Base-by-base conservation (phyloP, 331 rosid genomes). In the Telfairia occidentalis region DNA sequence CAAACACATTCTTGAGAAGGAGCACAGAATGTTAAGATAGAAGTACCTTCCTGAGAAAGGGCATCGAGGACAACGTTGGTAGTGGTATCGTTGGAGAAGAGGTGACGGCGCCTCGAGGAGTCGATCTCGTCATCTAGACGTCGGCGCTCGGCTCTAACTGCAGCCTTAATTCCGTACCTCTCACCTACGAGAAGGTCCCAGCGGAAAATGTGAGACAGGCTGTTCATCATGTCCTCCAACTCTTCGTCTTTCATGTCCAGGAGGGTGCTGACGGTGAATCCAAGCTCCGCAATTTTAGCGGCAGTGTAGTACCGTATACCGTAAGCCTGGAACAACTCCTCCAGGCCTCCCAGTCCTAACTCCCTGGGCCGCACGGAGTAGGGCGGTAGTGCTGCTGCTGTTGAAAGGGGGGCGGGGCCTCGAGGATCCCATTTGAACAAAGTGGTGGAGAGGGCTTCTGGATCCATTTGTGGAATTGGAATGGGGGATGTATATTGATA, bases 161-260 rank as follows among this genome's bases (percentile, higher is more conserved):
- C 93, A 3, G 98, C 96, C 82, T 90, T 92, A 74, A 92, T 85
- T 5, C 98, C 98, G 76, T 92, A 92, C 23, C 93, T 78, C 76
- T 92, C 98, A 0, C 98, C 98, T 6, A 89, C 93, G 55, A 90
- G 90, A 15, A 92, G 91, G 19, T 92, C 96, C 96, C 96, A 87
- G 1, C 92, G 84, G 66, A 90, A 92, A 43, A 87, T 85, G 67
- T 89, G 98, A 3, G 86, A 89, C 11, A 90, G 80, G 80, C 96
- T 89, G 84, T 77, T 90, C 96, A 92, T 92, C 98, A 92, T 92
- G 21, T 92, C 98, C 59, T 92, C 98, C 5, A 92, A 85, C 79
- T 92, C 98, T 9, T 82, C 89, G 18, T 92, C 98, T 54, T 82
- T 90, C 98, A 92, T 85, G 79, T 85, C 81, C 50, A 90, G 66